These are phyloP conservation scores for Lentinula detonsa DNA, from an alignment of 768 basidiomycete genomes.

Conservation along the genomic window DNA sequence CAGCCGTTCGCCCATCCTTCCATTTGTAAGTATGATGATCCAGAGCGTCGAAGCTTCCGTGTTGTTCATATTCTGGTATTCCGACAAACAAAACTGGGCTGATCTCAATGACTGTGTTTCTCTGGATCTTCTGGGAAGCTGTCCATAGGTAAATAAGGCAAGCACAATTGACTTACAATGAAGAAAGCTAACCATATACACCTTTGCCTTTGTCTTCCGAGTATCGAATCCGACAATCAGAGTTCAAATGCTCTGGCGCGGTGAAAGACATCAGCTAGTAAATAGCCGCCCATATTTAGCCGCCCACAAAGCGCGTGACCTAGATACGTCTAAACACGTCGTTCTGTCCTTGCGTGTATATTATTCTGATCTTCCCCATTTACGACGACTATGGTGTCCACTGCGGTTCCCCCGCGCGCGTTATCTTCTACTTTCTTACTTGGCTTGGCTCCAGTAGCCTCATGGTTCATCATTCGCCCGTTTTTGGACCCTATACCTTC, in stretches of 20 bases:
- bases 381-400: conserved; percentile 7
- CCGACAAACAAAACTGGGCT: conserved; percentile 80
- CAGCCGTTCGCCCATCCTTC: conserved; percentile 67
- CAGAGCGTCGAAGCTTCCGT: conserved; percentile 59
- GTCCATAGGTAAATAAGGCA: not conserved
- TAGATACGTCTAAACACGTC: not conserved
- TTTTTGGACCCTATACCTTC: conserved; percentile 64
- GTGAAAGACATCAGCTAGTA: not conserved
- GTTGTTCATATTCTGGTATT: conserved; percentile 59
- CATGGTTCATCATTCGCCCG: conserved; percentile 70
- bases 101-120: conserved; percentile 69
- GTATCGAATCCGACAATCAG: conserved; percentile 41
- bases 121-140: conserved; percentile 51
- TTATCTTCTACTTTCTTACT: conserved; percentile 47
- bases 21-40: conserved; percentile 78
- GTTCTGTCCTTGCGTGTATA: not conserved
- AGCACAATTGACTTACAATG: not conserved
- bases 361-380: not conserved
- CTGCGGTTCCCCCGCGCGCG: conserved; percentile 36
- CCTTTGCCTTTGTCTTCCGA: conserved; percentile 50
- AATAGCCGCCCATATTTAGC: not conserved
- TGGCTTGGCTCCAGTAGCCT: conserved; percentile 58
- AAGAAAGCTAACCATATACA: conserved; percentile 47
- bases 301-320: not conserved
- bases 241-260: conserved; percentile 33